phyloP scores from a whole-genome alignment of 1,139 yeast genomes.

The Candida glucosophila region DNA sequence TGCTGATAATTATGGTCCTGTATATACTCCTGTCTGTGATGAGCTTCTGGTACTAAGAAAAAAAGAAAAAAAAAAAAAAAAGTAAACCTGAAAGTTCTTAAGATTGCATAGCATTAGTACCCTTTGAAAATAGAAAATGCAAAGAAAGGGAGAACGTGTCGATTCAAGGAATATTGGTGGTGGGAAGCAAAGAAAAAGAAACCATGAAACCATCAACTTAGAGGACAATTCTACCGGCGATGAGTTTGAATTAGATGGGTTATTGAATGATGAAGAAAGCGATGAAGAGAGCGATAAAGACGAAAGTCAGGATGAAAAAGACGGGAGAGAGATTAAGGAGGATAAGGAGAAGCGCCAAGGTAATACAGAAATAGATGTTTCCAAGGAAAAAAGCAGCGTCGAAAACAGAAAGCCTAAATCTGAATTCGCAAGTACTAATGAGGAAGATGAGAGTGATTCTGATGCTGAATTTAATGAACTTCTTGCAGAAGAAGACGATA shows the following conservation, averaged over 20 bases:
- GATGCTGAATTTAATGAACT: conserved; percentile 56
- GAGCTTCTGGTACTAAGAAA: conserved; percentile 1
- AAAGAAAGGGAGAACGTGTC: background rate
- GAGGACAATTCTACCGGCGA: conserved; percentile 13
- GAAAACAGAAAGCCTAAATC: too few relatives aligned
- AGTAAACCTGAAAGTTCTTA: too few relatives aligned
- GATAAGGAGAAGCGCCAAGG: conserved; percentile 18
- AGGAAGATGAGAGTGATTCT: conserved; percentile 22
- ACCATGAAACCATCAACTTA: conserved; percentile 11
- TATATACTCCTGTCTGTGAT: too few relatives aligned
- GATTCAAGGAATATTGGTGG: conserved; percentile 3
- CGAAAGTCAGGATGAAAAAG: conserved; percentile 2
- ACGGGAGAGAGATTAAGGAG: conserved; percentile 13
- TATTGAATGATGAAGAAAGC: conserved; percentile 16
- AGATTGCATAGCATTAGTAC: background rate
- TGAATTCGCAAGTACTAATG: conserved; percentile 3
- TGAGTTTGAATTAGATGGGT: conserved; percentile 21
- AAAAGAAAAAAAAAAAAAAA: conserved; percentile 1
- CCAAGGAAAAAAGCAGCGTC: too few relatives aligned
- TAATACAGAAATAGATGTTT: too few relatives aligned
- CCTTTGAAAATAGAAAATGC: background rate
- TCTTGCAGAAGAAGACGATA: conserved; percentile 42
- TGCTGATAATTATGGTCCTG: background rate
- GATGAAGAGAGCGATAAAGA: conserved; percentile 5
- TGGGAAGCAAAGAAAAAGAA: conserved; percentile 10